phyloP scores from a whole-genome alignment of 306 rosid species.

The Rosa multiflora region DNA sequence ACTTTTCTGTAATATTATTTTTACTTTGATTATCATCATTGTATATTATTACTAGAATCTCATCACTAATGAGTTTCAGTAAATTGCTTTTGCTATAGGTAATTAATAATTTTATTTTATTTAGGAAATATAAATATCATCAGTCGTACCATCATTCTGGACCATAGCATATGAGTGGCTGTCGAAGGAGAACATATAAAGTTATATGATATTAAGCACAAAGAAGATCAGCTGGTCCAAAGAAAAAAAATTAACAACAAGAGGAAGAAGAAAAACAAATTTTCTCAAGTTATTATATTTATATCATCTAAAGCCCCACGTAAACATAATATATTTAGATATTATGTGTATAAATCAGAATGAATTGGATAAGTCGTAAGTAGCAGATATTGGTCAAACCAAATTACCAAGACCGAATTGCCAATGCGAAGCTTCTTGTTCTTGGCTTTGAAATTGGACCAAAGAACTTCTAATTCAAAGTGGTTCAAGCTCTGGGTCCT shows the following conservation, averaged over 20 bases:
- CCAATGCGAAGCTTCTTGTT: constrained; percentile 23
- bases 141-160: neutral
- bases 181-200: neutral
- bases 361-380: constrained; percentile 23
- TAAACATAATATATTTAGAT: neutral
- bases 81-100: too few species aligned
- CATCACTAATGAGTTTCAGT: too few species aligned
- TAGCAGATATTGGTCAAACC: constrained; percentile 34
- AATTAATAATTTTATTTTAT: too few species aligned
- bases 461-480: constrained; percentile 22
- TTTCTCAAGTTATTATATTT: too few species aligned
- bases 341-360: neutral
- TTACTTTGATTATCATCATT: too few species aligned
- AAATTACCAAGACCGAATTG: constrained; percentile 18
- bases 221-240: neutral
- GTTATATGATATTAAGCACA: neutral
- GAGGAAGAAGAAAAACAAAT: neutral
- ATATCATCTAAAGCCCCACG: neutral
- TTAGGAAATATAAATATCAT: neutral
- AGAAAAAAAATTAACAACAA: too few species aligned
- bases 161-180: neutral
- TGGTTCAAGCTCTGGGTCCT: constrained; percentile 5
- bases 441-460: constrained; percentile 45
- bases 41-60: too few species aligned
- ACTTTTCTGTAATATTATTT: too few species aligned